Conservation (phyloP, 768 basidiomycete species). For the Crucibulum laeve region DNA sequence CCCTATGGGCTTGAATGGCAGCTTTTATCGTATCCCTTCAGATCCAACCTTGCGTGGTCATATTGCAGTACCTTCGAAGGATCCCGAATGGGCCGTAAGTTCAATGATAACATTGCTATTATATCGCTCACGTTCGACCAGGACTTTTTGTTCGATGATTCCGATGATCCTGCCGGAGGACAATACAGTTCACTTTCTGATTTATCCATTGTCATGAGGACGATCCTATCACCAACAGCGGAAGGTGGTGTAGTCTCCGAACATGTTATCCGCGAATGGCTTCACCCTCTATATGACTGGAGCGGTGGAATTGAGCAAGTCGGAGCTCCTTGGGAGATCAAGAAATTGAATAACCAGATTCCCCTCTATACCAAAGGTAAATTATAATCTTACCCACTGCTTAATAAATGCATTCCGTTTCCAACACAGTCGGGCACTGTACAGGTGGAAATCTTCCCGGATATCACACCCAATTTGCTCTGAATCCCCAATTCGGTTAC, state of each 20-base stretch:
- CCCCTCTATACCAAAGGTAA: slow-evolving; percentile 29
- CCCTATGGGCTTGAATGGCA: slow-evolving; percentile 39
- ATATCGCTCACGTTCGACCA: slow-evolving; percentile 7
- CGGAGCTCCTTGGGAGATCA: slow-evolving; percentile 41
- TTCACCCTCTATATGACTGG: slow-evolving; percentile 34
- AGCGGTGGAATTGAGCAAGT: slow-evolving; percentile 29
- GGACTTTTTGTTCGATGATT: slow-evolving; percentile 34
- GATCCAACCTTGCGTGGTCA: slow-evolving; percentile 21
- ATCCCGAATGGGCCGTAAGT: slow-evolving; percentile 29
- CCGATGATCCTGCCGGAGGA: slow-evolving; percentile 40
- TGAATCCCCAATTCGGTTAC: slow-evolving; percentile 34
- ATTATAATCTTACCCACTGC: background rate
- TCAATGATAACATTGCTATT: background rate
- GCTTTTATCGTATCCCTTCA: slow-evolving; percentile 35
- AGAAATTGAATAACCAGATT: slow-evolving; percentile 19
- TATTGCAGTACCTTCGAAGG: slow-evolving; percentile 34
- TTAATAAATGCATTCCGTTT: slow-evolving; percentile 1
- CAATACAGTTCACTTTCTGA: slow-evolving; percentile 50
- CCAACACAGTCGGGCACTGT: background rate
- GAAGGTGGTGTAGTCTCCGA: slow-evolving; percentile 28
- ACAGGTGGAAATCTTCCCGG: slow-evolving; percentile 35
- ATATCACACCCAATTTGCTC: slow-evolving; percentile 32
- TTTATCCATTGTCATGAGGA: slow-evolving; percentile 35
- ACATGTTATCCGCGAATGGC: slow-evolving; percentile 35
- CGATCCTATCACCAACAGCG: slow-evolving; percentile 36